Percentiles rank a stretch among this genome's conserved stretches.
These are phyloP conservation scores for Drechslerella coelobrocha DNA, from an alignment of 2,329 filamentous ascomycete genomes.

Conservation along the genomic window DNA sequence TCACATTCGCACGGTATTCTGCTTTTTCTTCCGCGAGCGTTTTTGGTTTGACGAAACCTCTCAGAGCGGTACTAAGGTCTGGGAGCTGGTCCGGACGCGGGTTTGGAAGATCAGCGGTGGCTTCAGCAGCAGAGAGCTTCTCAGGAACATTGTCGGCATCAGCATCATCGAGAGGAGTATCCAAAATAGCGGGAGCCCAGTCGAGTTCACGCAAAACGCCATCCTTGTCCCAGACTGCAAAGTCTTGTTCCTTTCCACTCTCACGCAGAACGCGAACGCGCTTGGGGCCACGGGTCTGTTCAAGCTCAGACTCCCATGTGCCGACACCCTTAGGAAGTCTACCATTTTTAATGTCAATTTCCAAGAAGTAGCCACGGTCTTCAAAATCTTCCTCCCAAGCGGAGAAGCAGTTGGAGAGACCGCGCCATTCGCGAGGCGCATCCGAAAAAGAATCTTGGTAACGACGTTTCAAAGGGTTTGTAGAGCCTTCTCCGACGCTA, in stretches of 20 bases:
- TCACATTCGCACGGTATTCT: background rate
- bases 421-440: conserved; percentile 45
- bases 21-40: conserved; percentile 8
- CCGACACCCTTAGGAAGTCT: conserved; percentile 42
- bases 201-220: conserved; percentile 30
- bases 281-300: conserved; percentile 37
- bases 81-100: conserved; percentile 11
- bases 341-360: conserved; percentile 43
- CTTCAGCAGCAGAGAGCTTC: background rate
- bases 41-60: background rate
- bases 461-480: conserved; percentile 20
- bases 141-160: background rate
- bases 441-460: conserved; percentile 40
- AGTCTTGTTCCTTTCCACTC: conserved; percentile 33
- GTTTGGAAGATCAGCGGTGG: conserved; percentile 1
- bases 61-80: conserved; percentile 18
- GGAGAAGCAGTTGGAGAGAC: conserved; percentile 22
- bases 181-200: conserved; percentile 23
- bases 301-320: conserved; percentile 42
- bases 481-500: conserved; percentile 23
- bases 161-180: background rate
- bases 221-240: conserved; percentile 36
- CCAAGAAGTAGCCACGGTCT: conserved; percentile 38
- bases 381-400: conserved; percentile 46
- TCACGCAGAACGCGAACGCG: conserved; percentile 25